Evolutionary conservation across 345 rosid species (phyloP).

Genomic region (Eucalyptus coolabah): DNA sequence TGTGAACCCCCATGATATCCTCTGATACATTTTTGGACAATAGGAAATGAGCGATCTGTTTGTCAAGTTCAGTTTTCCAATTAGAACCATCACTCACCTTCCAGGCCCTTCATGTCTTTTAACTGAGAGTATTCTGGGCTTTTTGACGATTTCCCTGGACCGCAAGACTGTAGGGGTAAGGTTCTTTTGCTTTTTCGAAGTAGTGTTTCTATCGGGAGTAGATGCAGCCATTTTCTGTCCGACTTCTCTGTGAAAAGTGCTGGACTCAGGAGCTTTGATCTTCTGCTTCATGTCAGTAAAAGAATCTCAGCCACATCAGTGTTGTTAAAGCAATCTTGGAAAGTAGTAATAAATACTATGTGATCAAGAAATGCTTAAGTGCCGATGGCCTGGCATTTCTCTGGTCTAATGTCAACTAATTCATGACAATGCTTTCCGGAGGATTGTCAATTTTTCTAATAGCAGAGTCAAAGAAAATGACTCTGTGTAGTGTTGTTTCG

Average conservation of each 20-base stretch:
- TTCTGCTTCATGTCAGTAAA: conserved; percentile 3
- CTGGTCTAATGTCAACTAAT: not conserved
- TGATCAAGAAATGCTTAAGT: not conserved
- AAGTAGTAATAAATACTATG: not conserved
- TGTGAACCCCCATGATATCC: not conserved
- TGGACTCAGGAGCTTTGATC: conserved; percentile 1
- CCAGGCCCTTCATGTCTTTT: conserved; percentile 11
- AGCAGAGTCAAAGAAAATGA: not conserved
- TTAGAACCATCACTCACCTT: conserved; percentile 6
- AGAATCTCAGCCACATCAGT: not conserved
- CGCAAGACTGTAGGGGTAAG: not conserved
- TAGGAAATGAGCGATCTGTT: not conserved
- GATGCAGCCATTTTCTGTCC: conserved; percentile 1
- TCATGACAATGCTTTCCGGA: not conserved
- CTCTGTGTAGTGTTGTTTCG: not conserved
- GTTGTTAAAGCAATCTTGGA: not conserved
- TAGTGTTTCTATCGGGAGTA: conserved; percentile 5
- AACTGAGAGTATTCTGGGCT: conserved; percentile 16
- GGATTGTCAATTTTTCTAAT: not conserved
- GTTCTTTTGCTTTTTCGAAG: conserved; percentile 5
- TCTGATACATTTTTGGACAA: not conserved
- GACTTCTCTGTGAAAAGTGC: not conserved
- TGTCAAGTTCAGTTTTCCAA: not conserved
- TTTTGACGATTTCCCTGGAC: conserved; percentile 5
- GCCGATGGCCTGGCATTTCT: not conserved